These are phyloP conservation scores for Trifolium repens DNA, from an alignment of 306 rosid genomes.

Conservation along the genomic window DNA sequence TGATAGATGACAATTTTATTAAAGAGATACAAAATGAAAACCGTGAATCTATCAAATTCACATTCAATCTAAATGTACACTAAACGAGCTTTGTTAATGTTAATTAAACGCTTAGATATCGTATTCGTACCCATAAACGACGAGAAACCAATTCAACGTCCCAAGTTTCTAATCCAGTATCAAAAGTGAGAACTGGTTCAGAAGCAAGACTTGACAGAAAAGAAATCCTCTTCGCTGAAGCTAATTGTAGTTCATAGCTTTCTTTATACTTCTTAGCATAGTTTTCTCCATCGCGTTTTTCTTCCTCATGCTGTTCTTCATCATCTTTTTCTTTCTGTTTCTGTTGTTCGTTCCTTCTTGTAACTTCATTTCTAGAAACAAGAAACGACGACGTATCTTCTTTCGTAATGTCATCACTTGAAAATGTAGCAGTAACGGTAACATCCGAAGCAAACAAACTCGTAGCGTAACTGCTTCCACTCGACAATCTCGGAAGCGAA, in stretches of 20 bases:
- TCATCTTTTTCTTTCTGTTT: not conserved
- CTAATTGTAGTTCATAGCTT: constrained; percentile 64
- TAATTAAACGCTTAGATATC: not conserved
- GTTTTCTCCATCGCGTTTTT: constrained; percentile 21
- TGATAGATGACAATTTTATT: not conserved
- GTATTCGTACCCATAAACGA: constrained; percentile 89
- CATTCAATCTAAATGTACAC: not conserved
- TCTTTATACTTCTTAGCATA: constrained; percentile 52
- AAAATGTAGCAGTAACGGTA: constrained; percentile 54
- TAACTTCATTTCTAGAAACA: constrained; percentile 27
- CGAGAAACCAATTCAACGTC: constrained; percentile 83
- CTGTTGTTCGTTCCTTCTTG: constrained; percentile 42
- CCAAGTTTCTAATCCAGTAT: constrained; percentile 55
- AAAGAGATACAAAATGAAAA: not conserved
- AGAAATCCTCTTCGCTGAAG: constrained; percentile 65
- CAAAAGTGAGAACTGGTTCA: constrained; percentile 57
- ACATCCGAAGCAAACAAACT: constrained; percentile 87
- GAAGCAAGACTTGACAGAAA: constrained; percentile 64
- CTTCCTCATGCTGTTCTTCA: not conserved
- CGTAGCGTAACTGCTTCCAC: constrained; percentile 82
- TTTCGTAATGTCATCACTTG: constrained; percentile 60
- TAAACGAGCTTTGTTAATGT: not conserved
- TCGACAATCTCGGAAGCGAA: constrained; percentile 75
- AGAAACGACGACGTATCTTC: constrained; percentile 52
- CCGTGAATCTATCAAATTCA: not conserved